phyloP scores from a whole-genome alignment of 2,329 filamentous ascomycete genomes.

The Curvularia hawaiiensis region DNA sequence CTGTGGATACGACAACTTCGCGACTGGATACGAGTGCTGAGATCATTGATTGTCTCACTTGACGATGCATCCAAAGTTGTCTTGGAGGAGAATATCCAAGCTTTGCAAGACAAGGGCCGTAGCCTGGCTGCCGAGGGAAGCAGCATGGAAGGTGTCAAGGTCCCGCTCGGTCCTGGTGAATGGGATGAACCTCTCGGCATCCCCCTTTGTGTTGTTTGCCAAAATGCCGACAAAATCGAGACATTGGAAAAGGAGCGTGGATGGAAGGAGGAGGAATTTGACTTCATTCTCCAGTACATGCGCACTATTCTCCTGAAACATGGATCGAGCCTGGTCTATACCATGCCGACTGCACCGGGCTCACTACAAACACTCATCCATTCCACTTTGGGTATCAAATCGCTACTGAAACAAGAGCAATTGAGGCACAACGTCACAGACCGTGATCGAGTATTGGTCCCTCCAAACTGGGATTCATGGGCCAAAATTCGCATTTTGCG shows the following conservation, averaged over 20 bases:
- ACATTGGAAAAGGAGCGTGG: constrained; percentile 84
- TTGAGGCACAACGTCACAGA: constrained; percentile 79
- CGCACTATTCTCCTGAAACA: constrained; percentile 83
- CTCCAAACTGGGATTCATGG: constrained; percentile 98
- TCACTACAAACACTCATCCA: constrained; percentile 81
- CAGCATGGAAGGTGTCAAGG: constrained; percentile 51
- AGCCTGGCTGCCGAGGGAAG: constrained; percentile 33
- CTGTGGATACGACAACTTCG: constrained; percentile 87
- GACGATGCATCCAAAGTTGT: constrained; percentile 77
- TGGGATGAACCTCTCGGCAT: constrained; percentile 91
- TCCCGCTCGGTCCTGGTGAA: constrained; percentile 85
- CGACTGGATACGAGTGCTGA: constrained; percentile 86
- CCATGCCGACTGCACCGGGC: constrained; percentile 62
- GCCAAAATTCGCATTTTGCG: constrained; percentile 92
- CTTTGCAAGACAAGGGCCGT: constrained; percentile 68
- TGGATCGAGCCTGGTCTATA: constrained; percentile 63
- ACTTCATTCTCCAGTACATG: constrained; percentile 91
- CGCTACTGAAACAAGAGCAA: constrained; percentile 63
- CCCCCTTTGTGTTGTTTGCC: constrained; percentile 91
- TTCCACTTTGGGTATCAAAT: constrained; percentile 84
- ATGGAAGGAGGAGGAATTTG: constrained; percentile 97
- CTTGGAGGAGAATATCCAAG: constrained; percentile 83
- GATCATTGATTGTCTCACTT: constrained; percentile 74
- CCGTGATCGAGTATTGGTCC: constrained; percentile 90
- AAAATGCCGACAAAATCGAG: constrained; percentile 94